phyloP scores from a whole-genome alignment of 805 yeast species.

The Naumovozyma dairenensis region DNA sequence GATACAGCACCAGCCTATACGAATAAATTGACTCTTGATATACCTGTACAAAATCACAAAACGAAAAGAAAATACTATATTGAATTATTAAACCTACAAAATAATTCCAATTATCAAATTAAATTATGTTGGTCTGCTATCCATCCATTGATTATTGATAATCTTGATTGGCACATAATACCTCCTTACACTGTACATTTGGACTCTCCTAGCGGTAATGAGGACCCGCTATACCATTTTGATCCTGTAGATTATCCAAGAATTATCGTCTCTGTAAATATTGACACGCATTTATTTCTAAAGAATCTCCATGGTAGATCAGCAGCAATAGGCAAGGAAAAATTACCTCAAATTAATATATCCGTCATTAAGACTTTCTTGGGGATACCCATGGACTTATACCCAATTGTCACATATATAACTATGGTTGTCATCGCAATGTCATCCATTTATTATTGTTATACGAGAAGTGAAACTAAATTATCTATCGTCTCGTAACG shows the following conservation, averaged over 20 bases:
- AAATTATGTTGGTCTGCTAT: slow-evolving; percentile 28
- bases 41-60: neutral
- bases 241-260: neutral
- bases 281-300: neutral
- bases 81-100: slow-evolving; percentile 10
- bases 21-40: neutral
- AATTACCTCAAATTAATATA: too few relatives aligned
- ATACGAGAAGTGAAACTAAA: too few relatives aligned
- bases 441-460: too few relatives aligned
- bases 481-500: too few relatives aligned
- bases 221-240: too few relatives aligned
- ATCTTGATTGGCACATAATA: slow-evolving; percentile 3
- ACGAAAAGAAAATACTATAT: slow-evolving; percentile 2
- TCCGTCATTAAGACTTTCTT: slow-evolving; percentile 13
- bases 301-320: slow-evolving; percentile 7
- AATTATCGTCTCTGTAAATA: neutral
- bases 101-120: slow-evolving; percentile 14
- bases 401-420: slow-evolving; percentile 1
- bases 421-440: neutral
- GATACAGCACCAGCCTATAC: too few relatives aligned
- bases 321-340: too few relatives aligned
- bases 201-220: too few relatives aligned
- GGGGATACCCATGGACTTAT: slow-evolving; percentile 21
- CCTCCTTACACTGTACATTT: neutral
- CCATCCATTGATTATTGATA: slow-evolving; percentile 17